Base-by-base conservation (phyloP, 2,329 filamentous ascomycete species). In the Fusarium sp. region DNA sequence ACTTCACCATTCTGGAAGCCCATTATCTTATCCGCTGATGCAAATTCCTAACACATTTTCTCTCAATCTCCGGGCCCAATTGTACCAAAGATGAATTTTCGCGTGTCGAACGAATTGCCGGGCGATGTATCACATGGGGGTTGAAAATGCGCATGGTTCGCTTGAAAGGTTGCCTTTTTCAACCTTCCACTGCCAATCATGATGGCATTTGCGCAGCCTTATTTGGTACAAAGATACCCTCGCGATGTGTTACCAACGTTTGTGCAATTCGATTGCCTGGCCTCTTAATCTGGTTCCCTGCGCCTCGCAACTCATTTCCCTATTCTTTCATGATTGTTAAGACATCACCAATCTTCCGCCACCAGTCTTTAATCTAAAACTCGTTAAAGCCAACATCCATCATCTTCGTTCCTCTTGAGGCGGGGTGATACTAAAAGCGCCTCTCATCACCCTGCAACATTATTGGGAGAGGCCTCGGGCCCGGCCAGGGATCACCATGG, bases 111-210 rank as follows among this genome's bases (percentile, higher is more conserved):
- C 44, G 34, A 43, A 57, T 29, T 24, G 22, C 46, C 45, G 46
- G 51, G 30, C 46, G 44, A 46, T 4, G 34, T 49, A 32, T 66
- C 25, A 20, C 55, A 45, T 52, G 68, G 68, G 68, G 68, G 47
- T 71, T 71, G 68, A 71, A 71, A 67, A 71, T 53, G 60, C 29
- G 55, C 38, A 51, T 45, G 55, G 51, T 46, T 71, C 47, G 54
- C 45, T 54, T 61, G 25, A 54, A 65, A 42, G 66, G 47, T 56
- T 40, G 63, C 68, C 68, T 60, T 64, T 65, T 61, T 65, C 64
- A 71, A 59, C 51, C 51, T 55, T 53, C 25, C 18, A 71, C 45
- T 57, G 24, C 68, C 68, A 71, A 71, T 71, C 68, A 71, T 54
- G 47, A 54, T 49, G 44, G 16, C 32, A 25, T 51, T 45, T 30